Evolutionary conservation across 306 rosid genomes (phyloP), one percentile per base, ranked within the genome.

Genomic region (Spatholobus suberectus): DNA sequence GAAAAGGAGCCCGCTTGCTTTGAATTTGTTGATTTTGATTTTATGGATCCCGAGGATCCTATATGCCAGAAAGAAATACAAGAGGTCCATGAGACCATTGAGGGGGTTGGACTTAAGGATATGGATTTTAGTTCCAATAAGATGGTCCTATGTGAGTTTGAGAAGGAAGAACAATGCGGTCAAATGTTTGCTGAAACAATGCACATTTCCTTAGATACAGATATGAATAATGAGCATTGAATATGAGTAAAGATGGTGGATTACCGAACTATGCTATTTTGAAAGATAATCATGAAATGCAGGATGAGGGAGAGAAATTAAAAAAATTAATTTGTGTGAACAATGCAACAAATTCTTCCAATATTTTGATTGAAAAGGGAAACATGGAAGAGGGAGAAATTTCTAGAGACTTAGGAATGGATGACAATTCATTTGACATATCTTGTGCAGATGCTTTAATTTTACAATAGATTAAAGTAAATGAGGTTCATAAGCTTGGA

Each of bases 371-470:
- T 27, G 86, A 79, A 65, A 83, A 77, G n/a, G 93, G 24, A 66
- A 92, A 81, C 17, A 6, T 83, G 49, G 98, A 95, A 82, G 98
- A 95, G 76, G 98, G 98, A 74, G 98, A 95, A 87, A 85, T n/a
- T 95, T 88, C 86, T 72, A 91, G 88, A 79, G 94, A 88, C 55
- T 52, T 67, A 70, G 72, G 32, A 32, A 73, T 58, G 49, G 78
- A 80, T 80, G 89, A 38, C 21, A 57, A 75, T 65, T 86, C 87
- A 34, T 77, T 76, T 26, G 78, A 86, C 76, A 58, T 44, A 55
- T 21, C 84, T 67, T 80, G 72, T 17, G 85, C 76, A 18, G 88
- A 87, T 91, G 54, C 88, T 40, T 79, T 12, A 41, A 40, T 80
- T 63, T 54, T 66, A 75, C 81, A 47, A 69, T 87, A 76, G 57